Conservation (phyloP, 345 rosid species). For the Conringia planisiliqua region DNA sequence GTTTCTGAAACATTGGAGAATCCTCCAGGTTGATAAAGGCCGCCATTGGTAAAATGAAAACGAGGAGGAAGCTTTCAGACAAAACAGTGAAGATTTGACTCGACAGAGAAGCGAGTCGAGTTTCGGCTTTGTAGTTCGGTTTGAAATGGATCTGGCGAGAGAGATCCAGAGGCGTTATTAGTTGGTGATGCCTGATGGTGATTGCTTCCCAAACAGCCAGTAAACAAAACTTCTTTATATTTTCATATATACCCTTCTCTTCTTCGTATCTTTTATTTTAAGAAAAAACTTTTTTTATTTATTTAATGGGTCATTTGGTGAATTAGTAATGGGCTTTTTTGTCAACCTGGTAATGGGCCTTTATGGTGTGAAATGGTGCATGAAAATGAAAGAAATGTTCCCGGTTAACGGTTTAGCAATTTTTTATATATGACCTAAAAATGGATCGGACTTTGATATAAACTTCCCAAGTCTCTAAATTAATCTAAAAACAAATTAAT, state of each 20-base stretch:
- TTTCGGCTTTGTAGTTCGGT: neutral
- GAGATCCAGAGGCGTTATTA: conserved; percentile 29
- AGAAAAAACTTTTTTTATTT: too few relatives aligned
- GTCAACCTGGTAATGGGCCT: neutral
- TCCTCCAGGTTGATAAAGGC: conserved; percentile 63
- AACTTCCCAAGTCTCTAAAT: neutral
- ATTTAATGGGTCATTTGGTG: too few relatives aligned
- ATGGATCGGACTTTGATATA: neutral
- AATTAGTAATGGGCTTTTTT: neutral
- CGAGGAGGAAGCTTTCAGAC: conserved; percentile 6
- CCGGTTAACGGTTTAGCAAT: too few relatives aligned
- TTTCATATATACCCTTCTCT: neutral
- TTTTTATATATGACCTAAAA: too few relatives aligned
- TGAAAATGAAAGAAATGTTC: too few relatives aligned
- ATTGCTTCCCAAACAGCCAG: neutral
- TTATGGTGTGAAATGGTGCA: too few relatives aligned
- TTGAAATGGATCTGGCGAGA: conserved; percentile 31
- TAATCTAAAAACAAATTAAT: neutral
- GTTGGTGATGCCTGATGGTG: conserved; percentile 23
- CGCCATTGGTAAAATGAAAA: conserved; percentile 42
- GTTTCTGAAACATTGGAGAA: conserved; percentile 78
- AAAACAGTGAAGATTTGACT: neutral
- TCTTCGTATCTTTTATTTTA: neutral
- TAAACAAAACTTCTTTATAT: neutral
- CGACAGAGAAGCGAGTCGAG: neutral